phyloP scores from a whole-genome alignment of 1,139 yeast species.

The Schwanniomyces etchellsii region DNA sequence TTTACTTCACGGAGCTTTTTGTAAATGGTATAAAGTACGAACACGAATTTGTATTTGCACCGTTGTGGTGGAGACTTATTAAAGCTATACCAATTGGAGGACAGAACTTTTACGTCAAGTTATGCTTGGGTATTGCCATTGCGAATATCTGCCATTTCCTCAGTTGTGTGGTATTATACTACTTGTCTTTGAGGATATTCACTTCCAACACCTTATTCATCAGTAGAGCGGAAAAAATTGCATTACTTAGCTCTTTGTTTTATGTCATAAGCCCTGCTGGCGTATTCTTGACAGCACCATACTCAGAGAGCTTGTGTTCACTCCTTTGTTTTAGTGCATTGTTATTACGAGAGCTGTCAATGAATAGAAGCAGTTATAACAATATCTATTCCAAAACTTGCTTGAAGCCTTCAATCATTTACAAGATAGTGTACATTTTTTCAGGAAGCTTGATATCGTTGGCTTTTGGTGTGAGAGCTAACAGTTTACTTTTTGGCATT shows the following conservation, averaged over 20 bases:
- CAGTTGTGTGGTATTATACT: slow-evolving; percentile 47
- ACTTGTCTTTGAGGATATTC: slow-evolving; percentile 36
- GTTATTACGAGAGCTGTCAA: slow-evolving; percentile 40
- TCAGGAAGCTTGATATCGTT: slow-evolving; percentile 58
- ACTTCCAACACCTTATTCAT: slow-evolving; percentile 13
- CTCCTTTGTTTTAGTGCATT: slow-evolving; percentile 60
- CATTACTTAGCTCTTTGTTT: slow-evolving; percentile 37
- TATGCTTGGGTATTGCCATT: slow-evolving; percentile 38
- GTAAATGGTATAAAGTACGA: slow-evolving; percentile 53
- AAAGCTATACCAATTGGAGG: slow-evolving; percentile 14
- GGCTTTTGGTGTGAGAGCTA: slow-evolving; percentile 66
- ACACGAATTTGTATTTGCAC: slow-evolving; percentile 88
- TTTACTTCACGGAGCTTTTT: slow-evolving; percentile 62
- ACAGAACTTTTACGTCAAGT: slow-evolving; percentile 34
- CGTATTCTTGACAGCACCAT: slow-evolving; percentile 67
- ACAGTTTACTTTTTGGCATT: slow-evolving; percentile 68
- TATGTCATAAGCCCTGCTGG: slow-evolving; percentile 75
- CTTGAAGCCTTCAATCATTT: slow-evolving; percentile 3
- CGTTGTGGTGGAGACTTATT: slow-evolving; percentile 63
- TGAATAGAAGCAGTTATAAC: slow-evolving; percentile 15
- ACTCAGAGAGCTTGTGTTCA: slow-evolving; percentile 73
- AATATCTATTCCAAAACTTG: slow-evolving; percentile 10
- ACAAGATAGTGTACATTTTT: slow-evolving; percentile 26
- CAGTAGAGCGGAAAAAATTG: slow-evolving; percentile 15
- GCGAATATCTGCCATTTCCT: slow-evolving; percentile 51